Percentiles rank a stretch among this genome's conserved stretches.
Conservation (phyloP, 306 rosid genomes). For the Gleditsia sinensis region DNA sequence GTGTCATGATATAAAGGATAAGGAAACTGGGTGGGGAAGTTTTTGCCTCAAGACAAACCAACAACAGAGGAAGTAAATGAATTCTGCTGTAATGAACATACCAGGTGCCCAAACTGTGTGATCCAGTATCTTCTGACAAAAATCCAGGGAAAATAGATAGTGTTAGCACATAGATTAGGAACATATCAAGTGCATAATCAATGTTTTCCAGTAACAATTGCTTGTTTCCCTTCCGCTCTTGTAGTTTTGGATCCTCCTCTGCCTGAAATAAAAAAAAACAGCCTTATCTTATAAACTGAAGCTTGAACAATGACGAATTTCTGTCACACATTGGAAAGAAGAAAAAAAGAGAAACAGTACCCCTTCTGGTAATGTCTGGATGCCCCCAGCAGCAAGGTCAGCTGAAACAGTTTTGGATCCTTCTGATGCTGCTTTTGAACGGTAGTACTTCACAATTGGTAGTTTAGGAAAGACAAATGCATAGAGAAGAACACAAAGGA, state of each 20-base stretch:
- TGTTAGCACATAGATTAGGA: slow-evolving; percentile 64
- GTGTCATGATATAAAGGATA: slow-evolving; percentile 2
- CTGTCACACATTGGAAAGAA: neutral
- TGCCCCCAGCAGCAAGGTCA: slow-evolving; percentile 90
- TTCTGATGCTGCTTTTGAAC: slow-evolving; percentile 85
- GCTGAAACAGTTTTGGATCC: slow-evolving; percentile 90
- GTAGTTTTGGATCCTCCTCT: slow-evolving; percentile 43
- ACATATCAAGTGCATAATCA: slow-evolving; percentile 77
- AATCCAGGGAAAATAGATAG: slow-evolving; percentile 92
- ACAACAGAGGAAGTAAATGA: neutral
- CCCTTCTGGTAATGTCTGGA: slow-evolving; percentile 48
- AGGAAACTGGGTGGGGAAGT: neutral
- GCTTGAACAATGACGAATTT: neutral
- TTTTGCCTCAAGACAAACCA: neutral
- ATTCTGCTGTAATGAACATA: slow-evolving; percentile 26
- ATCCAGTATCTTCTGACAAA: slow-evolving; percentile 85
- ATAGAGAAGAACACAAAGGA: slow-evolving; percentile 79
- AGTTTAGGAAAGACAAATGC: slow-evolving; percentile 73
- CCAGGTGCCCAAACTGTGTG: slow-evolving; percentile 87
- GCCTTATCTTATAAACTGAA: neutral
- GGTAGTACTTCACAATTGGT: slow-evolving; percentile 81
- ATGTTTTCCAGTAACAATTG: slow-evolving; percentile 71
- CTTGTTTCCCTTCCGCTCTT: slow-evolving; percentile 68
- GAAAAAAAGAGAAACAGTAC: slow-evolving; percentile 22
- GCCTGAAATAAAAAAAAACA: slow-evolving; percentile 47